These are phyloP conservation scores for Chlamydomonas schloesseri DNA, from an alignment of 139 green algal genomes.

Conservation along the genomic window DNA sequence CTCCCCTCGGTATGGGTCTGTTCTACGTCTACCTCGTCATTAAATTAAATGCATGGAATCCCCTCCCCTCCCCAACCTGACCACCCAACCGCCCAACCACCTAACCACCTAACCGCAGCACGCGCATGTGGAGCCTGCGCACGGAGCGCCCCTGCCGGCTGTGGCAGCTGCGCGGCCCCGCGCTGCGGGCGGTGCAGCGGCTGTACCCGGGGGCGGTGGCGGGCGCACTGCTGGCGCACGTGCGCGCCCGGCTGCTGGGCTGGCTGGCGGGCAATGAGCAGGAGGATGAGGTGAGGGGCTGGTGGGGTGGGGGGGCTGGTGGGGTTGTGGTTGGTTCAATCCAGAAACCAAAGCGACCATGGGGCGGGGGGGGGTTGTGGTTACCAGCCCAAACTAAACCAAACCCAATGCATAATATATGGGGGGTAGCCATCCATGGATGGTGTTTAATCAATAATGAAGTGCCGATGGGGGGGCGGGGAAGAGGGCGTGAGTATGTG, in stretches of 20 bases:
- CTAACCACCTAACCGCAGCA: neutral
- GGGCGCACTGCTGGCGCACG: neutral
- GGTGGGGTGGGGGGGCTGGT: neutral
- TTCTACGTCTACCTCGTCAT: too few relatives aligned
- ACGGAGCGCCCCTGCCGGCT: slow-evolving; percentile 32
- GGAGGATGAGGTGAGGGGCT: slow-evolving; percentile 3
- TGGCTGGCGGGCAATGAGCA: neutral
- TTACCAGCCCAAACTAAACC: too few relatives aligned
- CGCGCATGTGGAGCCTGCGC: slow-evolving; percentile 22
- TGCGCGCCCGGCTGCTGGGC: slow-evolving; percentile 16
- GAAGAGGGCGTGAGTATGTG: too few relatives aligned
- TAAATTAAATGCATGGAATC: too few relatives aligned
- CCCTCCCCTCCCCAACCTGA: too few relatives aligned
- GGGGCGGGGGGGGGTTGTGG: too few relatives aligned
- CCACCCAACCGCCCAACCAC: neutral
- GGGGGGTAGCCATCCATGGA: too few relatives aligned
- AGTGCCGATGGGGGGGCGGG: too few relatives aligned
- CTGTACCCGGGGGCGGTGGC: neutral
- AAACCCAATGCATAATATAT: too few relatives aligned
- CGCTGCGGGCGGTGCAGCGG: neutral
- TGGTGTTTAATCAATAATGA: too few relatives aligned
- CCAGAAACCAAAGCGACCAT: too few relatives aligned
- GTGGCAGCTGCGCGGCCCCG: slow-evolving; percentile 26
- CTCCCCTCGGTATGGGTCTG: too few relatives aligned
- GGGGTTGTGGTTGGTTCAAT: neutral